Evolutionary conservation across 129 eudicot species (phyloP), one percentile per base, ranked within the genome.

Genomic region (Pittosporum tobira): DNA sequence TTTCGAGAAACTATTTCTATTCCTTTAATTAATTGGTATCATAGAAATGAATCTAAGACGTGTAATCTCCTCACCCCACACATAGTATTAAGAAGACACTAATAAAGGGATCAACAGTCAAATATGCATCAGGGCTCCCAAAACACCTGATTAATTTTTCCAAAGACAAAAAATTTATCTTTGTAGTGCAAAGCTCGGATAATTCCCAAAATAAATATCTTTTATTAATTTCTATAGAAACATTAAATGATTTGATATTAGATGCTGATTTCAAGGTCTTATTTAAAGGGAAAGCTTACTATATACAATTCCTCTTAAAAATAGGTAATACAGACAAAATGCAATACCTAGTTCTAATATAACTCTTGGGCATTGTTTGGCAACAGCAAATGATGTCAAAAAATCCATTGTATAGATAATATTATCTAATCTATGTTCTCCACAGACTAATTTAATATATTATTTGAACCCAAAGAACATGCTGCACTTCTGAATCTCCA

Each of bases 401-500:
- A 13, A 2, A 40, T 40, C 15, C n/a, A 40, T 13, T 40, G 15
- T 13, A 8, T 40, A 40, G 45, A 40, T 40, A 40, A 16, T 40
- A 16, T 8, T 40, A 15, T 40, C n/a, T 40, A 40, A 40, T 40
- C n/a, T n/a, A n/a, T n/a, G n/a, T 40, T 40, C 18, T 40, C 15
- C 15, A 15, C 2, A 26, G 21, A 26, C 23, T 23, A 20, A 22
- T 9, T 8, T 13, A 15, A 25, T 51, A 13, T 5, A 12, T 8
- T 26, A 26, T 5, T 48, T 10, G 12, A 45, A 64, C 21, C 62
- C 68, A 37, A 19, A 49, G 43, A 51, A 44, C 47, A 49, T 30
- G 61, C 40, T 63, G 61, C 46, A 57, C 45, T 44, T 49, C 67
- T 58, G 59, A 57, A 19, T 24, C 51, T 48, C 56, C 55, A 56